phyloP scores from a whole-genome alignment of 176 grass and related monocot genomes.

The Pharus latifolius region DNA sequence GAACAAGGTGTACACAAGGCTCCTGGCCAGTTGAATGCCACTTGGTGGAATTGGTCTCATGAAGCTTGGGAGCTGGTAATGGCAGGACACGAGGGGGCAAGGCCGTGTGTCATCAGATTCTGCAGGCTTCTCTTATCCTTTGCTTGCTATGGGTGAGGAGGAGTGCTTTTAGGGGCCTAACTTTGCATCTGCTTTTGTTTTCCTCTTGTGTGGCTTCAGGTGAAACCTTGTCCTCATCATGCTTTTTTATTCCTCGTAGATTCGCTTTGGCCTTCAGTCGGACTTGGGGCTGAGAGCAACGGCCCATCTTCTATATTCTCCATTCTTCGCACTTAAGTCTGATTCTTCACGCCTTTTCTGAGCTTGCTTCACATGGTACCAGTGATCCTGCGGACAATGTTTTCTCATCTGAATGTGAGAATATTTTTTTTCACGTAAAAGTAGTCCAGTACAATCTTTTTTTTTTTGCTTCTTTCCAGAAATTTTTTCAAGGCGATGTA shows the following conservation, averaged over 20 bases:
- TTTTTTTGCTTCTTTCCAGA: too few species aligned
- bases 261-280: not conserved
- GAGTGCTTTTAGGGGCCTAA: not conserved
- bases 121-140: slow-evolving; percentile 35
- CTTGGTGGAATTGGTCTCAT: not conserved
- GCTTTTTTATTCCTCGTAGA: slow-evolving; percentile 2
- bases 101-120: slow-evolving; percentile 15
- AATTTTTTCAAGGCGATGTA: too few species aligned
- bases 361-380: slow-evolving; percentile 20
- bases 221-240: slow-evolving; percentile 25
- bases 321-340: not conserved
- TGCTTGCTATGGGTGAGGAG: slow-evolving; percentile 23
- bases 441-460: not conserved
- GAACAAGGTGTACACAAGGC: not conserved
- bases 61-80: not conserved
- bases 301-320: not conserved
- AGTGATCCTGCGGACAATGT: not conserved
- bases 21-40: slow-evolving; percentile 6
- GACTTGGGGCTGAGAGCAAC: slow-evolving; percentile 11
- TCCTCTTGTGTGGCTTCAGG: slow-evolving; percentile 28
- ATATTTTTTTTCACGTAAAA: not conserved
- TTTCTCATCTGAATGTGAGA: not conserved
- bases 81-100: not conserved
- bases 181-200: slow-evolving; percentile 47
- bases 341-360: not conserved